phyloP scores from a whole-genome alignment of 2,329 filamentous ascomycete species.

The Rasamsonia emersonii region DNA sequence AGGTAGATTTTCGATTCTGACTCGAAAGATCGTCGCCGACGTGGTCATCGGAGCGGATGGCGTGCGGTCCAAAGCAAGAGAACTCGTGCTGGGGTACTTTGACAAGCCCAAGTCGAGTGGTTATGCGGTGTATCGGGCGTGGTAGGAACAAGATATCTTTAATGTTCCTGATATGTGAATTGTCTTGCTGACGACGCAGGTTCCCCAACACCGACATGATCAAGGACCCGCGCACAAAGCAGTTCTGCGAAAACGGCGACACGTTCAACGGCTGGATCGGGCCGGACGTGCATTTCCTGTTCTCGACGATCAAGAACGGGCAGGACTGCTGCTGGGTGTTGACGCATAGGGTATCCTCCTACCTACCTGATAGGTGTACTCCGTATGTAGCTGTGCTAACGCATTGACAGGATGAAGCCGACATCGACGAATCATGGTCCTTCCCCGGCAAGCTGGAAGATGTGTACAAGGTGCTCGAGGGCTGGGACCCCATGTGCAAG shows the following conservation, averaged over 20 bases:
- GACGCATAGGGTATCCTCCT: slow-evolving; percentile 38
- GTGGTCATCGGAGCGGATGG: slow-evolving; percentile 49
- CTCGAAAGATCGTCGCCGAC: slow-evolving; percentile 28
- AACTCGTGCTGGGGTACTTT: slow-evolving; percentile 34
- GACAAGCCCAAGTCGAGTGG: slow-evolving; percentile 27
- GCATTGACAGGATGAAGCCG: slow-evolving; percentile 38
- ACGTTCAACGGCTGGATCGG: slow-evolving; percentile 47
- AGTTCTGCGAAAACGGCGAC: slow-evolving; percentile 46
- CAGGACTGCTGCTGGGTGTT: slow-evolving; percentile 49
- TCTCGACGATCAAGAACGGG: slow-evolving; percentile 45
- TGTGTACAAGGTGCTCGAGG: slow-evolving; percentile 43
- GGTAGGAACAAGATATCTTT: slow-evolving; percentile 12
- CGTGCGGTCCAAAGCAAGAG: slow-evolving; percentile 45
- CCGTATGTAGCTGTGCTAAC: neutral
- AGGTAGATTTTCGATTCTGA: neutral
- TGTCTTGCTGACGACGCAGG: slow-evolving; percentile 7
- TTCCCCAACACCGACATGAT: slow-evolving; percentile 17
- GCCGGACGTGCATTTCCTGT: slow-evolving; percentile 36
- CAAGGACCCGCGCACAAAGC: slow-evolving; percentile 21
- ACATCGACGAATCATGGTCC: slow-evolving; percentile 49
- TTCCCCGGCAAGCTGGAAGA: slow-evolving; percentile 46
- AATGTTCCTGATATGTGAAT: neutral
- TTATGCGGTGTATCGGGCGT: slow-evolving; percentile 20
- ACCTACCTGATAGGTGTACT: neutral
- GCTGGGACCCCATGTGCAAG: slow-evolving; percentile 41